Evolutionary conservation across 306 rosid genomes (phyloP).

Genomic region (Trichosanthes cucumerina): DNA sequence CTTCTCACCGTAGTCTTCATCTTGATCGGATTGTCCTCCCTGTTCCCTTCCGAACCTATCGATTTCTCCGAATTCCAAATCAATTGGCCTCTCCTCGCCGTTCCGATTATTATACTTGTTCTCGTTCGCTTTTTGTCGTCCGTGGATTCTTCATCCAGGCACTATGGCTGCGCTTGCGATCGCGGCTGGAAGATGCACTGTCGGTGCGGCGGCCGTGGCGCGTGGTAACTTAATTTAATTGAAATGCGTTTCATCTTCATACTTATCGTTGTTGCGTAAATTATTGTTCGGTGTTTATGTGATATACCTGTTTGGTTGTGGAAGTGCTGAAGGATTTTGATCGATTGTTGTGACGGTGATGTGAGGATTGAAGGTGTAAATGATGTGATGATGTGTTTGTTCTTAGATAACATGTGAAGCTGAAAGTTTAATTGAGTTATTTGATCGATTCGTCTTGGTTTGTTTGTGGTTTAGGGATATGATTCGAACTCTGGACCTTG

Average conservation of each 20-base stretch:
- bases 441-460: background rate
- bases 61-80: constrained; percentile 18
- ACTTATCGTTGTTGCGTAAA: background rate
- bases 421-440: background rate
- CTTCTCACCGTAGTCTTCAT: constrained; percentile 19
- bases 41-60: constrained; percentile 2
- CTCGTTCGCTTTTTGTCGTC: constrained; percentile 38
- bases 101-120: constrained; percentile 28
- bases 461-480: background rate
- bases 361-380: background rate
- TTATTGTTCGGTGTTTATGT: background rate
- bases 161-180: constrained; percentile 1
- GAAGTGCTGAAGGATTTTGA: background rate
- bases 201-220: constrained; percentile 4
- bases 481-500: background rate
- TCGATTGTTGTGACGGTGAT: background rate
- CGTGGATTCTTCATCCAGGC: background rate
- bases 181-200: constrained; percentile 9
- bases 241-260: background rate
- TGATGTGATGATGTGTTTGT: background rate
- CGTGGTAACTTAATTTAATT: constrained; percentile 3
- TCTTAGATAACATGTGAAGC: background rate
- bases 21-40: constrained; percentile 13
- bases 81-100: constrained; percentile 30
- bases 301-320: background rate